A percentile compares a stretch with the other conserved stretches of the same genome.
Evolutionary conservation across 768 basidiomycete genomes (phyloP).

Genomic region (Baorangia bicolor): DNA sequence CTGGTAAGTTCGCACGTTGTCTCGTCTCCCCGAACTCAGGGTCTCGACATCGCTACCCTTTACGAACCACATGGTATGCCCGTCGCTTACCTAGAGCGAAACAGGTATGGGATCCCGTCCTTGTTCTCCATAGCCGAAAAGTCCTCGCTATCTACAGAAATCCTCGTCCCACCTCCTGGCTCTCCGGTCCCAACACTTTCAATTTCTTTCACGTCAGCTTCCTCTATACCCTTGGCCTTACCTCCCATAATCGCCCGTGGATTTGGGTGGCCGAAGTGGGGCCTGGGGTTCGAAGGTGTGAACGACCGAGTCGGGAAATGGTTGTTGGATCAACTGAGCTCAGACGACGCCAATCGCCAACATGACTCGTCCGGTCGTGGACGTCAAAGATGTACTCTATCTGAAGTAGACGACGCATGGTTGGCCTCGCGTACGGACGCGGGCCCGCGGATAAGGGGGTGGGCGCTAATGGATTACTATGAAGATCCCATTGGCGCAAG

Average conservation of each 20-base stretch:
- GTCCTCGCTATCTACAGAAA: slow-evolving; percentile 50
- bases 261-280: slow-evolving; percentile 76
- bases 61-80: background rate
- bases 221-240: slow-evolving; percentile 76
- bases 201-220: slow-evolving; percentile 80
- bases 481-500: slow-evolving; percentile 51
- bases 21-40: background rate
- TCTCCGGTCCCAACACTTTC: slow-evolving; percentile 50
- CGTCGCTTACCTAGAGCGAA: slow-evolving; percentile 3
- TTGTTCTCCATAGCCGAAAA: slow-evolving; percentile 88
- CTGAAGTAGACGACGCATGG: background rate
- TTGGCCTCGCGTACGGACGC: background rate
- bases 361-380: background rate
- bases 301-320: slow-evolving; percentile 74
- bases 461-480: slow-evolving; percentile 77
- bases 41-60: background rate
- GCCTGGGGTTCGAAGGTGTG: slow-evolving; percentile 83
- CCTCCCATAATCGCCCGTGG: slow-evolving; percentile 79
- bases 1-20: slow-evolving; percentile 51
- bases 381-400: background rate
- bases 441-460: slow-evolving; percentile 59
- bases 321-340: slow-evolving; percentile 55
- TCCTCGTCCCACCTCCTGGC: slow-evolving; percentile 45
- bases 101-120: slow-evolving; percentile 77
- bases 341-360: background rate